Conservation (phyloP, 2,329 filamentous ascomycete genomes). For the Fusarium solani-melongenae region DNA sequence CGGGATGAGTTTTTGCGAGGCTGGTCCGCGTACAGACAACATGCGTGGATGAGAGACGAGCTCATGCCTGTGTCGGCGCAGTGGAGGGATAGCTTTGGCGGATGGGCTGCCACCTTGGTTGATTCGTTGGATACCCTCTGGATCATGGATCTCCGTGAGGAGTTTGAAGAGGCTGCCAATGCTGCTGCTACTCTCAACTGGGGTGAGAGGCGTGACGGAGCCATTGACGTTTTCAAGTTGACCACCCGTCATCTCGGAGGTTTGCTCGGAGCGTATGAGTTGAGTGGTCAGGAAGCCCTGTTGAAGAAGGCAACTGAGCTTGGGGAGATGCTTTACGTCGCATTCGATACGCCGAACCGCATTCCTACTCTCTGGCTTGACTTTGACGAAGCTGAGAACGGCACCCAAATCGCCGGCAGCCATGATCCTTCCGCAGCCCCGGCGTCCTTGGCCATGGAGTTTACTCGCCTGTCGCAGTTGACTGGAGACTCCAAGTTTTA, state of each 20-base stretch:
- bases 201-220: constrained; percentile 54
- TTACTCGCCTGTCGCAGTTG: constrained; percentile 78
- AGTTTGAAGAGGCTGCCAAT: constrained; percentile 65
- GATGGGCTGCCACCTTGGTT: constrained; percentile 69
- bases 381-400: constrained; percentile 56
- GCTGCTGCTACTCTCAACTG: constrained; percentile 64
- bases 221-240: constrained; percentile 65
- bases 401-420: constrained; percentile 60
- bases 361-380: constrained; percentile 60
- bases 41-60: constrained; percentile 66
- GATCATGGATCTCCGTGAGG: constrained; percentile 70
- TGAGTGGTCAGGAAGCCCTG: constrained; percentile 58
- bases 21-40: constrained; percentile 63
- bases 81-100: constrained; percentile 61
- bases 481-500: constrained; percentile 80
- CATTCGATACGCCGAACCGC: constrained; percentile 65
- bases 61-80: constrained; percentile 59
- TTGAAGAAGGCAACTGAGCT: constrained; percentile 62
- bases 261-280: constrained; percentile 62
- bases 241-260: constrained; percentile 66
- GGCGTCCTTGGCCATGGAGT: constrained; percentile 79
- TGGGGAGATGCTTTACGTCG: constrained; percentile 65
- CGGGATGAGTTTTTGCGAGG: constrained; percentile 55
- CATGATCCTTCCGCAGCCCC: constrained; percentile 60
- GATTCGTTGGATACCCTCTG: constrained; percentile 71